Base-by-base conservation (phyloP, 495 filamentous ascomycete species). In the Xylaria acuta region DNA sequence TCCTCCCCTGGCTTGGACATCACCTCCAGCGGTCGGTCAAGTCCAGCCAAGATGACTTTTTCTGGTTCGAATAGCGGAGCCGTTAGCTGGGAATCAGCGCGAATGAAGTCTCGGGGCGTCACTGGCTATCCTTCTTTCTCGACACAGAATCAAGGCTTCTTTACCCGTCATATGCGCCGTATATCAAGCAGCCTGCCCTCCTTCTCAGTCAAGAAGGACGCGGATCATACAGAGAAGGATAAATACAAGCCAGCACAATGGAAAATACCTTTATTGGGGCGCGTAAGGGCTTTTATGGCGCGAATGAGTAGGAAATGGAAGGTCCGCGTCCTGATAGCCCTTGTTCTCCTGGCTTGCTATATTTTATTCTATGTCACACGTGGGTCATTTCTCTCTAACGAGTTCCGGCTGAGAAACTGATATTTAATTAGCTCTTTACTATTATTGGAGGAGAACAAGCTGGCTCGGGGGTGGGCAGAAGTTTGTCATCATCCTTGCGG, bases 401-500 rank as follows among this genome's bases (percentile, higher is more conserved):
- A 20, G 16, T 36, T 36, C n/a, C 25, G 1, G 14, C 41, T 30
- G 0, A 53, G 27, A 49, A 45, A 69, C 75, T 76, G 71, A 75
- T 40, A 66, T 58, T 40, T 5, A 0, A 18, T 41, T 66, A 86
- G 83, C 83, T 51, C 69, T 85, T 51, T 76, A 83, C 73, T 86
- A 87, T 70, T 82, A 82, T 30, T 88, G 83, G 81, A 78, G 85
- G 72, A 77, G 84, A 80, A 72, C 81, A 1, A 69, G 77, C 67
- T 81, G 80, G 79, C 73, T 97, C 1, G 95, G 96, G 32, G 93
- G 94, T 40, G 96, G 97, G 1, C 89, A 88, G 74, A 98, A 97
- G 77, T 93, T 93, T 76, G 96, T 99, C 45, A 92, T 99, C 40
- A 95, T 99, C 73, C 84, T 98, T 11, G 95, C 91, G 45, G 95